Evolutionary conservation across 2,329 filamentous ascomycete species (phyloP), one percentile per base, ranked within the genome.

Genomic region (Aspergillus pseudoglaucus): DNA sequence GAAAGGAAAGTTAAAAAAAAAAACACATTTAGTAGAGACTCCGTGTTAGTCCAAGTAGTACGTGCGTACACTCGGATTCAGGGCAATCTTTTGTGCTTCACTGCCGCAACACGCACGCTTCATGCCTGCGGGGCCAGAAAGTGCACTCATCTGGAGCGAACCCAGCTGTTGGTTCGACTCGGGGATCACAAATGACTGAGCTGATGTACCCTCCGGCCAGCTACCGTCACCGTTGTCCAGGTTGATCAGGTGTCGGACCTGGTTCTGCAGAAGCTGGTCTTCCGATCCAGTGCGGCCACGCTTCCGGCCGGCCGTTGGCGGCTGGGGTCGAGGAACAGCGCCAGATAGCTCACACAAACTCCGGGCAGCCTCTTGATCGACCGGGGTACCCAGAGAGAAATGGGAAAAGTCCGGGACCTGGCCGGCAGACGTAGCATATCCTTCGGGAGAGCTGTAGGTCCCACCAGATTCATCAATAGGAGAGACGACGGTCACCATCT

Each of bases 101-200:
- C 61, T 66, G 33, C 65, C 68, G 47, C 68, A 70, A 57, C 69
- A 70, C 30, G 67, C 65, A 42, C 69, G 67, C 53, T 71, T 71
- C 61, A 67, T 65, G 41, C 66, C 65, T 8, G 59, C 62, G 3
- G 62, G 61, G n/a, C 61, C 61, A 37, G 67, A 63, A 15, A 70
- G 53, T n/a, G 58, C 50, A 42, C 52, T 53, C 37, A 54, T 45
- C 30, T 57, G 53, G 20, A 62, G 52, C 23, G 58, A 53, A 45
- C 49, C 53, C 20, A 62, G 46, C 20, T 55, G 53, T 33, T 47
- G 43, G 30, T 50, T 50, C 17, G 53, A 23, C 43, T 62, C 55
- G 7, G 60, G 49, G 10, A 63, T 48, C 50, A 67, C 53, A 32
- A 68, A 66, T 17, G 66, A 63, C 42, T 60, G 58, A 7, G 64